Evolutionary conservation across 208 protist genomes (phyloP), one percentile per base, ranked within the genome.

Genomic region (Angomonas ambiguus): DNA sequence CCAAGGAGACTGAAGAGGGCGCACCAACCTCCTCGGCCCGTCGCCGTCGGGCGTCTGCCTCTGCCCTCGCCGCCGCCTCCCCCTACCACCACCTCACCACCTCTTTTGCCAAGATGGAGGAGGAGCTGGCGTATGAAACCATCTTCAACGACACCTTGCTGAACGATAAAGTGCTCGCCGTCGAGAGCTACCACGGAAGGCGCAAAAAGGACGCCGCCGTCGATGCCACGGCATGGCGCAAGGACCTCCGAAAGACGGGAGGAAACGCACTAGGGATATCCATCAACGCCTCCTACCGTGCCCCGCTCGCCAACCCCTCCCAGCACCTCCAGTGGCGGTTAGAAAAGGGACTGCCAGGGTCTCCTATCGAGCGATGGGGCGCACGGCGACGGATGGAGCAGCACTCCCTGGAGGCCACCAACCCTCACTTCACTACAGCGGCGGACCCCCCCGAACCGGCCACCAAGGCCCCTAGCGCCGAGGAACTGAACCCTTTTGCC

Each of bases 61-160:
- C 51, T n/a, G 57, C 51, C 22, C 20, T 55, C 10, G 20, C 18
- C 18, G 48, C 59, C 31, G 63, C 73, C 35, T 86, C 83, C 55
- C 85, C 83, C 2, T 92, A 91, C 51, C 63, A 76, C 51, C 69
- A 66, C 25, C 84, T 95, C 2, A 83, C 71, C 27, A 77, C 83
- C 35, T 76, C 85, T 24, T 92, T 85, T 62, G 63, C 65, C 8
- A 55, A 87, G 33, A 83, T 92, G 72, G 85, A 92, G 68, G 86
- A 91, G 66, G 85, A 92, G 49, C 71, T 94, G 6, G 66, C 72
- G 41, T 72, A 65, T 16, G 65, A 68, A 34, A 89, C 79, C 1
- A 74, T 66, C 11, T 68, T 48, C 70, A 63, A 71, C 57, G 77
- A 79, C 3, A 59, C 74, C 18, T 22, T 74, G 24, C 32, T 63